A percentile compares a stretch with the other conserved stretches of the same genome.
phyloP scores from a whole-genome alignment of 805 yeast species.

The Yarrowia keelungensis region DNA sequence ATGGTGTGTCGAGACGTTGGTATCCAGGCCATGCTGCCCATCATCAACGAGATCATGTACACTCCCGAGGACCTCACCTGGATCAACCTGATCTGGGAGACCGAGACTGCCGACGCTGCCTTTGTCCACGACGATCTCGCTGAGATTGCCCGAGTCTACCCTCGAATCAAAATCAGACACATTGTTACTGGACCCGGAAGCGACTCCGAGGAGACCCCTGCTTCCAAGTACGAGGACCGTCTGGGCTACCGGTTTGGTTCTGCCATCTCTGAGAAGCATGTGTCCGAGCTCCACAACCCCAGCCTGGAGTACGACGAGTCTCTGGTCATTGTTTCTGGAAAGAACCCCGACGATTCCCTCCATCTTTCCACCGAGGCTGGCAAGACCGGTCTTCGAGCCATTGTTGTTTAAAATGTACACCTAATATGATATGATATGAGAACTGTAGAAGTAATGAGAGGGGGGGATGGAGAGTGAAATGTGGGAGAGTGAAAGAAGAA shows the following conservation, averaged over 20 bases:
- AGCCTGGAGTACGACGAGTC: conserved; percentile 26
- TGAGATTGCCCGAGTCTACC: conserved; percentile 35
- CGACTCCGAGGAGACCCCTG: conserved; percentile 16
- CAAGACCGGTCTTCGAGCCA: conserved; percentile 28
- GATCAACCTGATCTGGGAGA: conserved; percentile 34
- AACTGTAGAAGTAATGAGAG: too few relatives aligned
- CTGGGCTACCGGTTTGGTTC: conserved; percentile 24
- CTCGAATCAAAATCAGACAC: conserved; percentile 21
- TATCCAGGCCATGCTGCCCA: conserved; percentile 38
- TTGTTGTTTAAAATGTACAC: conserved; percentile 29
- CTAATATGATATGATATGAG: neutral
- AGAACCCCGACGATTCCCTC: conserved; percentile 21
- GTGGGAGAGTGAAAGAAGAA: too few relatives aligned
- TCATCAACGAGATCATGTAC: conserved; percentile 34
- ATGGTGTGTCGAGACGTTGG: conserved; percentile 27
- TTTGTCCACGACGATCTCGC: conserved; percentile 31
- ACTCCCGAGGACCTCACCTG: conserved; percentile 32
- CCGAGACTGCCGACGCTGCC: conserved; percentile 22
- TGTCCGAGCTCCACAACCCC: conserved; percentile 8
- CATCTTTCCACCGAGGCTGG: conserved; percentile 36
- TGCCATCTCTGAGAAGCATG: neutral
- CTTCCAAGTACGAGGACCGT: conserved; percentile 25
- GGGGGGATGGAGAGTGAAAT: too few relatives aligned
- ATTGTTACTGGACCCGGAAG: conserved; percentile 8
- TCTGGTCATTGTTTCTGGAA: conserved; percentile 26